These are phyloP conservation scores for Ustilago xerochloae DNA, from an alignment of 1,284 basidiomycete genomes.

Conservation along the genomic window DNA sequence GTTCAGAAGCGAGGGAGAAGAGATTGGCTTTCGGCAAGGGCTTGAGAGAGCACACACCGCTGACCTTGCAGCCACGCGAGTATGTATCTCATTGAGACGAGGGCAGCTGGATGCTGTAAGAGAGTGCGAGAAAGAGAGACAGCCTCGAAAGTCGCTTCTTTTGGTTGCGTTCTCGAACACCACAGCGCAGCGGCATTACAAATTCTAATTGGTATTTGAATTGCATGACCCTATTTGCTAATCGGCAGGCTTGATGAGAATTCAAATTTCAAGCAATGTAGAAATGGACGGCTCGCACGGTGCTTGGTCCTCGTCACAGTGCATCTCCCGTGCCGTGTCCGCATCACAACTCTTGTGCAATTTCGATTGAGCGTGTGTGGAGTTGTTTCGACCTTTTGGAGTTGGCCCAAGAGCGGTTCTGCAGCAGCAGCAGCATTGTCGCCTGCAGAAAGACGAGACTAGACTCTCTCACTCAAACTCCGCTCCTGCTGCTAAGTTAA, in stretches of 20 bases:
- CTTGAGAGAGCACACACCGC: not conserved
- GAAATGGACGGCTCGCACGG: not conserved
- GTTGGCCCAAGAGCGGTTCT: conserved; percentile 10
- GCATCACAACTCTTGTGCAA: no score
- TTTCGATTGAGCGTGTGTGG: not conserved
- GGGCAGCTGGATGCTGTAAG: not conserved
- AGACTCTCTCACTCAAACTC: not conserved
- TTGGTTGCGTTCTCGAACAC: conserved; percentile 5
- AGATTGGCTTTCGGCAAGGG: not conserved
- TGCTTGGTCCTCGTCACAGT: conserved; percentile 6
- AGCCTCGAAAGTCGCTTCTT: not conserved
- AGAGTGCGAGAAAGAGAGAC: not conserved
- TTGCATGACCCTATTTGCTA: conserved; percentile 1
- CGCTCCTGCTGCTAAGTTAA: conserved; percentile 1
- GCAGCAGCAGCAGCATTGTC: not conserved
- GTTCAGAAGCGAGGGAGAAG: not conserved
- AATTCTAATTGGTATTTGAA: not conserved
- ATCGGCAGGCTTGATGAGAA: not conserved
- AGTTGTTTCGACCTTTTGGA: not conserved
- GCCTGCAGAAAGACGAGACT: not conserved
- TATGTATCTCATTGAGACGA: not conserved
- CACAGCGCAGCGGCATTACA: not conserved
- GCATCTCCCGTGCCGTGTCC: conserved; percentile 8
- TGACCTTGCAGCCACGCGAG: conserved; percentile 15
- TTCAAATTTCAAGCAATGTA: not conserved